These are phyloP conservation scores for Cucumis hystrix DNA, from an alignment of 306 rosid species.

Conservation along the genomic window DNA sequence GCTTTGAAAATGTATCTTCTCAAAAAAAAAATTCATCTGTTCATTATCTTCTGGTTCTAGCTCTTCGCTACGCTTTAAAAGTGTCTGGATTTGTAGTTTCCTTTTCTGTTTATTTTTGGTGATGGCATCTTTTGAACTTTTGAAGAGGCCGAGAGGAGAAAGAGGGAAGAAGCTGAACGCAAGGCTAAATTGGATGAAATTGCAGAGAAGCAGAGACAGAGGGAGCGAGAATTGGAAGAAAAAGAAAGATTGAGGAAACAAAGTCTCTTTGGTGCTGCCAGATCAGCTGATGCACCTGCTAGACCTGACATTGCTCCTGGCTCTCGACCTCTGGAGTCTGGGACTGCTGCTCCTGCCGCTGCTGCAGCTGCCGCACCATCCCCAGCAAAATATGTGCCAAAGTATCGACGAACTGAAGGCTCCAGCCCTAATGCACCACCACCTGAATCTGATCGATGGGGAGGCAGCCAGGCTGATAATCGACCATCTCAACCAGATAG, in stretches of 20 bases:
- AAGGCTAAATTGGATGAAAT: conserved; percentile 59
- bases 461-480: conserved; percentile 13
- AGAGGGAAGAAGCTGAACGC: conserved; percentile 65
- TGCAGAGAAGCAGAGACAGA: conserved; percentile 69
- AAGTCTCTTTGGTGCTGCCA: conserved; percentile 25
- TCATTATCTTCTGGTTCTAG: neutral
- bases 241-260: conserved; percentile 59
- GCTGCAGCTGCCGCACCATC: conserved; percentile 8
- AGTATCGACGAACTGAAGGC: conserved; percentile 32
- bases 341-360: conserved; percentile 24
- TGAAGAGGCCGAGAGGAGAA: conserved; percentile 71
- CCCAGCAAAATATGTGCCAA: conserved; percentile 58
- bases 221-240: conserved; percentile 69
- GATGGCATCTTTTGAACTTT: neutral
- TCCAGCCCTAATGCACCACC: conserved; percentile 25
- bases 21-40: neutral
- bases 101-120: neutral
- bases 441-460: conserved; percentile 55
- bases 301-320: conserved; percentile 25
- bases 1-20: neutral
- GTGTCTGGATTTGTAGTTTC: neutral
- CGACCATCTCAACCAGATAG: conserved; percentile 27
- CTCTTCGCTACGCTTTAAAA: too few relatives aligned
- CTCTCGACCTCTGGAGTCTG: conserved; percentile 32
- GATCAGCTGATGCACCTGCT: conserved; percentile 25